Evolutionary conservation across 164 flowering plant genomes (phyloP).

Genomic region (Nelumbo lutea): DNA sequence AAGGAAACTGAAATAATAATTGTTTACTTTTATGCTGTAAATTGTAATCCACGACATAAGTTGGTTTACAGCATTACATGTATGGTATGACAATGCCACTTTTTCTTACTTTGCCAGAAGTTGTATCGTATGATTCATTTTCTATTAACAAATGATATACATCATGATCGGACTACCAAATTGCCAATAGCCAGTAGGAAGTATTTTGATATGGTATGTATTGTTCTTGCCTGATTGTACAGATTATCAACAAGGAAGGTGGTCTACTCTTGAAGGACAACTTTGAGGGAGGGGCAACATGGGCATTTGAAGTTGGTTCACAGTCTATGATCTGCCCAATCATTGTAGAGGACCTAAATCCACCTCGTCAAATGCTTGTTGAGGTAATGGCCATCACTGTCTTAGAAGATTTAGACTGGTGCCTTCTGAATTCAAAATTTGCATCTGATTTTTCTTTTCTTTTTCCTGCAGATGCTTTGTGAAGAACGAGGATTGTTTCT

Average conservation of each 20-base stretch:
- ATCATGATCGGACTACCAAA: not conserved
- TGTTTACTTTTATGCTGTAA: not conserved
- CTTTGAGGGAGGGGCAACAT: constrained; percentile 86
- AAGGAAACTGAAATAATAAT: not conserved
- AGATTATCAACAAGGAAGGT: constrained; percentile 68
- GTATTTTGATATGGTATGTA: constrained; percentile 1
- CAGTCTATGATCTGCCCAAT: constrained; percentile 89
- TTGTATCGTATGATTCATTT: not conserved
- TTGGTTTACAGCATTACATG: too few species aligned
- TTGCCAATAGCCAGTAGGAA: not conserved
- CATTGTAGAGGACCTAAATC: constrained; percentile 81
- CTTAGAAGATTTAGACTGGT: not conserved
- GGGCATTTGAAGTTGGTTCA: constrained; percentile 95
- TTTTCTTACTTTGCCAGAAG: too few species aligned
- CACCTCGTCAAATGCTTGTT: constrained; percentile 90
- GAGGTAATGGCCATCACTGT: constrained; percentile 55
- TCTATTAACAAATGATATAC: not conserved
- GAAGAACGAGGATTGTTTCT: constrained; percentile 78
- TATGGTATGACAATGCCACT: too few species aligned
- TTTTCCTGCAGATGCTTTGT: constrained; percentile 65
- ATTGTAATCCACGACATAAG: too few species aligned
- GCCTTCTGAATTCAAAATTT: not conserved
- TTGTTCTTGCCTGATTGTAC: constrained; percentile 14
- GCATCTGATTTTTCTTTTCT: not conserved
- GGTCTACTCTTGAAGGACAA: constrained; percentile 60